A percentile compares a stretch with the other conserved stretches of the same genome.
Conservation (phyloP, 495 filamentous ascomycete genomes). For the Letharia columbiana region DNA sequence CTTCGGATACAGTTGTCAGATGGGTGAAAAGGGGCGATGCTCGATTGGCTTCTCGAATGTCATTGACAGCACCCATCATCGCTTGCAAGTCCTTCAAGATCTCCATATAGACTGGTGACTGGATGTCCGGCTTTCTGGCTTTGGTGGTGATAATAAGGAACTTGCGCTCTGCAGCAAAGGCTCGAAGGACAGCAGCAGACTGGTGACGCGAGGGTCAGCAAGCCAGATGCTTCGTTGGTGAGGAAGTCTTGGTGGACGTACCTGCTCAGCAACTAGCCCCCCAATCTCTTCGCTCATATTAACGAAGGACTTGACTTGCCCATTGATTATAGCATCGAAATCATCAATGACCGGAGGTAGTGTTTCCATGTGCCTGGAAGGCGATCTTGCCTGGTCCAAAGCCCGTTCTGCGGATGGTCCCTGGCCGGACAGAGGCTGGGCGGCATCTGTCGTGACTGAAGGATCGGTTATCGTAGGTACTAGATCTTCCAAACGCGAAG, state of each 20-base stretch:
- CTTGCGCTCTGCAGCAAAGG: constrained; percentile 75
- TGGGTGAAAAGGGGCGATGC: constrained; percentile 63
- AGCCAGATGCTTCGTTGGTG: not conserved
- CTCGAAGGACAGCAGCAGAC: constrained; percentile 52
- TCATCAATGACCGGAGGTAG: constrained; percentile 73
- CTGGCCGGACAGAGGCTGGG: constrained; percentile 24
- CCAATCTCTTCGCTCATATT: constrained; percentile 69
- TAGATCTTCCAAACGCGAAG: constrained; percentile 92
- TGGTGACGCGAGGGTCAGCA: constrained; percentile 26
- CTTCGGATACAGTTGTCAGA: constrained; percentile 77
- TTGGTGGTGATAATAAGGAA: constrained; percentile 84
- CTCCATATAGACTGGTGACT: constrained; percentile 56
- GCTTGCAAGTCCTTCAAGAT: constrained; percentile 76
- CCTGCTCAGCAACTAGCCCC: constrained; percentile 72
- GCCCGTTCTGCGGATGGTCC: constrained; percentile 32
- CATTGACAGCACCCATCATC: constrained; percentile 63
- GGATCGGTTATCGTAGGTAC: constrained; percentile 61
- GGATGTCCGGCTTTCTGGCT: constrained; percentile 79
- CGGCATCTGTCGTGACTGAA: constrained; percentile 38
- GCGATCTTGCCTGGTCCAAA: constrained; percentile 26
- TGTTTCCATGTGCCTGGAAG: constrained; percentile 44
- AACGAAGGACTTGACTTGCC: constrained; percentile 68
- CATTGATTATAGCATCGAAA: constrained; percentile 72
- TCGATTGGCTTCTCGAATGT: constrained; percentile 71
- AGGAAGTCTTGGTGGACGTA: constrained; percentile 27